These are phyloP conservation scores for Erysimum cheiranthoides DNA, from an alignment of 345 rosid genomes.

Conservation along the genomic window DNA sequence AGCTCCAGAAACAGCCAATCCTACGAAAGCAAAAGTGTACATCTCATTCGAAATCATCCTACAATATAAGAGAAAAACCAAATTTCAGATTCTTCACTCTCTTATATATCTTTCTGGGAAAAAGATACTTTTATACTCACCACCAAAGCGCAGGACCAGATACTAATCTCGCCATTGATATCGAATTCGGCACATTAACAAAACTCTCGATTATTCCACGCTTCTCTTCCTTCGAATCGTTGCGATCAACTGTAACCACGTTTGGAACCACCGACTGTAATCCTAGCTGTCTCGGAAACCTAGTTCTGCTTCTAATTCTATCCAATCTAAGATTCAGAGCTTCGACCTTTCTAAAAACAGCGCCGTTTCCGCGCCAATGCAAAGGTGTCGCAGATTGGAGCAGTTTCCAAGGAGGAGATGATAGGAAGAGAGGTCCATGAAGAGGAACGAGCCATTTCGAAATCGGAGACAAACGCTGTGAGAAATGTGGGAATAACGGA, in stretches of 20 bases:
- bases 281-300: slow-evolving; percentile 45
- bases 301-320: slow-evolving; percentile 50
- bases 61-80: slow-evolving; percentile 15
- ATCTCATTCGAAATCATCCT: slow-evolving; percentile 90
- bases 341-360: slow-evolving; percentile 59
- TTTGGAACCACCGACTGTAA: slow-evolving; percentile 35
- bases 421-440: slow-evolving; percentile 78
- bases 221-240: slow-evolving; percentile 36
- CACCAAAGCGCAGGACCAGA: slow-evolving; percentile 95
- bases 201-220: slow-evolving; percentile 55
- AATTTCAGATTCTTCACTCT: slow-evolving; percentile 25
- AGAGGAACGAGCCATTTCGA: slow-evolving; percentile 76
- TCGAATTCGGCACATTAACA: slow-evolving; percentile 77
- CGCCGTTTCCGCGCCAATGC: slow-evolving; percentile 58
- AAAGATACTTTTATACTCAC: slow-evolving; percentile 43
- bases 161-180: slow-evolving; percentile 73
- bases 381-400: slow-evolving; percentile 78
- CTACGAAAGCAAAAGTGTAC: slow-evolving; percentile 76
- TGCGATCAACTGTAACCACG: slow-evolving; percentile 31
- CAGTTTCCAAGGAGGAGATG: slow-evolving; percentile 90
- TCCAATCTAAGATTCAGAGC: slow-evolving; percentile 55
- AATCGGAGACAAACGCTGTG: slow-evolving; percentile 40
- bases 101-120: not conserved
- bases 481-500: slow-evolving; percentile 44
- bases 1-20: slow-evolving; percentile 80